Percentiles rank a stretch among this genome's conserved stretches.
Evolutionary conservation across 768 basidiomycete genomes (phyloP).

Genomic region (Lentinula lateritia): DNA sequence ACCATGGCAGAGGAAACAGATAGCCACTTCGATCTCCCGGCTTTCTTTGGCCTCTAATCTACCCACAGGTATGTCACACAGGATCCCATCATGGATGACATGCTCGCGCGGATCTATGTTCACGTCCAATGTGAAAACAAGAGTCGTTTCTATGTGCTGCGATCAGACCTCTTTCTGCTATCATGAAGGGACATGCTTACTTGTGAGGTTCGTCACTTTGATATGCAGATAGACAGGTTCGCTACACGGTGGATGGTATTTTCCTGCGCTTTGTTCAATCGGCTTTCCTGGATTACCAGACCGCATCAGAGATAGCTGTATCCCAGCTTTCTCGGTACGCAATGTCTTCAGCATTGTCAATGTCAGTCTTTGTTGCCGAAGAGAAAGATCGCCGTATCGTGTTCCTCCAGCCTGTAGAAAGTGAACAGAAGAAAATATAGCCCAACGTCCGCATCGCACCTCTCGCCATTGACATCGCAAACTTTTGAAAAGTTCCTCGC

Average conservation of each 20-base stretch:
- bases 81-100: constrained; percentile 64
- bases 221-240: constrained; percentile 59
- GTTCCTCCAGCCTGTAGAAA: constrained; percentile 64
- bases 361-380: constrained; percentile 76
- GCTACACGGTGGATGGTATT: constrained; percentile 48
- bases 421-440: not conserved
- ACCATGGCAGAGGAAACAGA: constrained; percentile 74
- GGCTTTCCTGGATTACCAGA: constrained; percentile 19
- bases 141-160: constrained; percentile 37
- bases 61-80: constrained; percentile 58
- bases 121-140: constrained; percentile 49
- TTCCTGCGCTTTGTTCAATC: constrained; percentile 28
- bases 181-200: constrained; percentile 36
- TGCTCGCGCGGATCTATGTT: constrained; percentile 56
- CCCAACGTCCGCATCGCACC: constrained; percentile 32
- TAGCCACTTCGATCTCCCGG: constrained; percentile 42
- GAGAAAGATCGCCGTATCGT: constrained; percentile 69
- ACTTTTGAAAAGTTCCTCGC: constrained; percentile 75
- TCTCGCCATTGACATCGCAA: constrained; percentile 81
- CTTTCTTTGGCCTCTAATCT: constrained; percentile 51
- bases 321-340: constrained; percentile 57
- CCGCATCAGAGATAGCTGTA: constrained; percentile 47
- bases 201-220: constrained; percentile 56
- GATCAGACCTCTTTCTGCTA: constrained; percentile 1
- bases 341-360: constrained; percentile 74